Evolutionary conservation across 345 rosid species (phyloP), one percentile per base, ranked within the genome.

Genomic region (Mercurialis annua): DNA sequence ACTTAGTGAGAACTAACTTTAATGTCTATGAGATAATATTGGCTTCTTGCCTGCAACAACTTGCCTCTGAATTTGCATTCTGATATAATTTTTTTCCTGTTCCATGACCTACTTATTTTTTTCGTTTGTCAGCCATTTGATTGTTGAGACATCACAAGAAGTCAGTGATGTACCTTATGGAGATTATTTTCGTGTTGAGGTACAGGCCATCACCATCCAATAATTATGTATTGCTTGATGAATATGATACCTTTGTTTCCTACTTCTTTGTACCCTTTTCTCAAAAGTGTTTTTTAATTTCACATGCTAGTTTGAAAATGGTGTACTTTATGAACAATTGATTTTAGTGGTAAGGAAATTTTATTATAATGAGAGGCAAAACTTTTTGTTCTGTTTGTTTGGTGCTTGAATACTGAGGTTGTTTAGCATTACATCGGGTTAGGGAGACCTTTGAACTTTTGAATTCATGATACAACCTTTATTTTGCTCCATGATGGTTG

Each of bases 151-250:
- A 71, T 86, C 98, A 56, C 95, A 94, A 80, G 92, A 84, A 77
- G 77, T 94, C 77, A 86, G 27, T 51, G 96, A 94, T 30, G 95
- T 91, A 33, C 96, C 92, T 49, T 89, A 81, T 74, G 99, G 87
- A 74, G 99, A 94, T 85, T 83, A 86, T 76, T 94, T 94, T 74
- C 77, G 73, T 0, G 96, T 94, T 47, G 86, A 94, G 99, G 99
- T 94, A 91, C 30, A 64, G n/a, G 48, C 60, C 73, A 59, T 50
- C 54, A 33, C 59, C 51, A 31, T 50, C 46, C 36, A 24, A 48
- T 42, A 59, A 11, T 51, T 43, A 54, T 55, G 56, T 43, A 4
- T 30, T n/a, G 20, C 7, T 31, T 24, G 0, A 24, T 11, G 34
- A 15, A n/a, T 27, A 5, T 16, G 36, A 44, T 10, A 30, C 42